These are phyloP conservation scores for Neonectria hederae DNA, from an alignment of 2,329 filamentous ascomycete species.

Conservation along the genomic window DNA sequence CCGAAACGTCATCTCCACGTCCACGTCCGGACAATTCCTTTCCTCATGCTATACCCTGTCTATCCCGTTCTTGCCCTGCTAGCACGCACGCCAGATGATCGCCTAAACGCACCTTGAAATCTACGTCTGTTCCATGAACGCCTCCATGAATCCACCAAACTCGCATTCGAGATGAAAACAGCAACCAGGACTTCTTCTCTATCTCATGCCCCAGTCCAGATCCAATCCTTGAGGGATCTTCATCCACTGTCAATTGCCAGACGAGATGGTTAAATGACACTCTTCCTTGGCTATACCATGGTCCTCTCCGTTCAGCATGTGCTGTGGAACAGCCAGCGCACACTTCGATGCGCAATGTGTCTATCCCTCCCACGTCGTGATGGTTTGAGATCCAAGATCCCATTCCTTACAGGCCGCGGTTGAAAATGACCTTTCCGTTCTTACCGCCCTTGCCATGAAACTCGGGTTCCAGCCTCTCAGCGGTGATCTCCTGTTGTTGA, in stretches of 20 bases:
- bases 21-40: background rate
- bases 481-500: constrained; percentile 84
- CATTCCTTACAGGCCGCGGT: constrained; percentile 81
- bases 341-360: background rate
- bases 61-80: background rate
- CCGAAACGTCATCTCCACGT: background rate
- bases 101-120: constrained; percentile 8
- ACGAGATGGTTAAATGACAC: background rate
- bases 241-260: background rate
- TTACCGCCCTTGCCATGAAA: constrained; percentile 85
- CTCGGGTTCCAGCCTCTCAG: constrained; percentile 80
- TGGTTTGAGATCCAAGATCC: background rate
- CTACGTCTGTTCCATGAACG: constrained; percentile 11
- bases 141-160: constrained; percentile 19
- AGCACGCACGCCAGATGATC: background rate
- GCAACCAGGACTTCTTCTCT: constrained; percentile 2
- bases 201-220: background rate
- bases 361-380: background rate
- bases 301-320: background rate
- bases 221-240: constrained; percentile 2
- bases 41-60: constrained; percentile 6
- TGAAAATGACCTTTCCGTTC: constrained; percentile 90
- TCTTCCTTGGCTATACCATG: background rate
- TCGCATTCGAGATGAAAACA: constrained; percentile 17
- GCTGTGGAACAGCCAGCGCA: background rate